Evolutionary conservation across 75 land plant species (phyloP), one percentile per base, ranked within the genome.

Genomic region (Sequoia sempervirens): DNA sequence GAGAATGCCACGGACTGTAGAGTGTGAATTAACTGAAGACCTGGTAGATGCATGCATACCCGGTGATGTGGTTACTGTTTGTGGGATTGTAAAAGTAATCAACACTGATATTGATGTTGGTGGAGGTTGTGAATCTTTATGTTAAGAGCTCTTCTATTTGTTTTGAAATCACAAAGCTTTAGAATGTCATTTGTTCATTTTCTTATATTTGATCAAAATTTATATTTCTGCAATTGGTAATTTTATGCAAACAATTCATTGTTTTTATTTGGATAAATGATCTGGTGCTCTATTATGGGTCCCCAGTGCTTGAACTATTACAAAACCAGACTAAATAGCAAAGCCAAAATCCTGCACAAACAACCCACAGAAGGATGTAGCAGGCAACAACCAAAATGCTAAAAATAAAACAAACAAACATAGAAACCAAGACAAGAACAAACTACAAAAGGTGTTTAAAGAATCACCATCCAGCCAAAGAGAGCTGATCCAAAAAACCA

Each of bases 41-140:
- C 92, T 97, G 52, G 99, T 97, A 75, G 98, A 95, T 89, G 86
- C 91, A 38, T 97, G 98, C 86, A 92, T 97, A 38, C 99, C 99
- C 81, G 99, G 99, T 68, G 97, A 97, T 88, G 89, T 97, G n/a
- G 92, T 97, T 47, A 97, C 98, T 30, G 95, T 97, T 41, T 94
- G 95, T 83, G 99, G 99, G 61, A 95, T 97, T 23, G 93, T 97
- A 70, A 93, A 92, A 85, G 92, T 92, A 69, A 94, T 95, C 36
- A 97, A 97, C 86, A 95, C 93, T 85, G 92, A 94, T 84, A 91
- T 94, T 90, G 99, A 97, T 86, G 86, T 97, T 79, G 98, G 98
- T 82, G 98, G 99, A 88, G 98, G 98, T 94, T 32, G 32, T 70
- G 73, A 32, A 32, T 7, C n/a, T 70, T 70, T 30, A 70, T 70